Base-by-base conservation (phyloP, 2,329 filamentous ascomycete genomes). In the Ophiostoma fasciatum region DNA sequence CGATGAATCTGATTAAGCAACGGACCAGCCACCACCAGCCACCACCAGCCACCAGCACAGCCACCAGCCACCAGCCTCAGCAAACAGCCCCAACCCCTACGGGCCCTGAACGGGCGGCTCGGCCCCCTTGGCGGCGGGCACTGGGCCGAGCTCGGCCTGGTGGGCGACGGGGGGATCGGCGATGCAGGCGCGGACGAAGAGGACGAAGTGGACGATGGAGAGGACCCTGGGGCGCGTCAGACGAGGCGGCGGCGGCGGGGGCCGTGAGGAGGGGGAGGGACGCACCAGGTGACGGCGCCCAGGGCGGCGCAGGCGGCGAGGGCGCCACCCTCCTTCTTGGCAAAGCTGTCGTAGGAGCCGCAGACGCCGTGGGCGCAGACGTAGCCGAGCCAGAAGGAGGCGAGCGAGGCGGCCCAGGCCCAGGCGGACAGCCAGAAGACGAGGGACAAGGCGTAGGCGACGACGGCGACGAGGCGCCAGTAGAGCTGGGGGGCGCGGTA, bases 221-320 rank as follows among this genome's bases (percentile, higher is more conserved):
- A 63, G 44, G 27, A 62, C 38, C 61, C 59, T 61, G 31, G 5
- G 17, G n/a, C n/a, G n/a, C n/a, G n/a, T n/a, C n/a, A n/a, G n/a
- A n/a, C n/a, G n/a, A n/a, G n/a, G n/a, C n/a, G n/a, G n/a, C 20
- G 31, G 35, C 23, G 31, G 32, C 11, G 23, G 15, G 20, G 32
- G 22, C 39, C 7, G 37, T 39, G 14, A 31, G 11, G 23, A 22
- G 22, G 2, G 18, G 14, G 20, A 28, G 18, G 9, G 14, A 48
- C 52, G 38, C 38, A 59, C 58, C 62, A 65, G 13, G 50, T 47
- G 13, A 62, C 15, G 9, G 59, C 59, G 4, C 62, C 62, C 6
- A 66, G 36, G 21, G 51, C 60, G 15, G 61, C 58, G 26, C 48
- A 55, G 14, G 51, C 61, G 9, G 52, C 60, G 31, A 63, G 48